phyloP scores from a whole-genome alignment of 2,329 filamentous ascomycete genomes.

The Cercospora berteroae region DNA sequence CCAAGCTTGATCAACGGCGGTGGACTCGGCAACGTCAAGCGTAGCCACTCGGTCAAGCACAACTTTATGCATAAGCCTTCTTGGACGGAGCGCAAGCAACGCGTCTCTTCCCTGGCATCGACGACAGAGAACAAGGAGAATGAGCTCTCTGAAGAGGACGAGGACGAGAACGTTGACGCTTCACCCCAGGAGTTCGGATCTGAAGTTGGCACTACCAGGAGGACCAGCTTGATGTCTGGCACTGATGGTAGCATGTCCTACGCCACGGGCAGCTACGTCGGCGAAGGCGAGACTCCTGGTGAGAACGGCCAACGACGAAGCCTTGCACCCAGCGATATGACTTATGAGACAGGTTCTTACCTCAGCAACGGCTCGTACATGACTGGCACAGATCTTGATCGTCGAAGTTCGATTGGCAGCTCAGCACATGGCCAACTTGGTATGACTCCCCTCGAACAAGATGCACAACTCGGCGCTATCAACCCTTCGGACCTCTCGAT shows the following conservation, averaged over 20 bases:
- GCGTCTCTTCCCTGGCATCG: constrained; percentile 27
- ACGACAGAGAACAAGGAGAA: constrained; percentile 48
- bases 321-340: constrained; percentile 46
- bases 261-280: constrained; percentile 30
- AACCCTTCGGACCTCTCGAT: constrained; percentile 16
- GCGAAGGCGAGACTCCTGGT: constrained; percentile 28
- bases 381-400: constrained; percentile 48
- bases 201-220: constrained; percentile 27
- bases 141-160: constrained; percentile 46
- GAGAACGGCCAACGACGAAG: constrained; percentile 40
- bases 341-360: constrained; percentile 49
- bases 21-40: constrained; percentile 33
- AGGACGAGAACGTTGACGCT: constrained; percentile 36
- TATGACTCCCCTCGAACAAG: constrained; percentile 20
- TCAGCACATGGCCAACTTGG: constrained; percentile 39
- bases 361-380: constrained; percentile 51
- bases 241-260: constrained; percentile 29
- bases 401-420: constrained; percentile 46
- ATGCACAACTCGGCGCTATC: constrained; percentile 30
- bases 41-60: constrained; percentile 41
- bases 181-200: constrained; percentile 27
- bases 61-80: constrained; percentile 35
- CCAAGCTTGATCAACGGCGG: constrained; percentile 30
- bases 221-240: constrained; percentile 28
- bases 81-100: constrained; percentile 34